Evolutionary conservation across 2,329 filamentous ascomycete species (phyloP).

Genomic region (Ceratocystis alfenasii): DNA sequence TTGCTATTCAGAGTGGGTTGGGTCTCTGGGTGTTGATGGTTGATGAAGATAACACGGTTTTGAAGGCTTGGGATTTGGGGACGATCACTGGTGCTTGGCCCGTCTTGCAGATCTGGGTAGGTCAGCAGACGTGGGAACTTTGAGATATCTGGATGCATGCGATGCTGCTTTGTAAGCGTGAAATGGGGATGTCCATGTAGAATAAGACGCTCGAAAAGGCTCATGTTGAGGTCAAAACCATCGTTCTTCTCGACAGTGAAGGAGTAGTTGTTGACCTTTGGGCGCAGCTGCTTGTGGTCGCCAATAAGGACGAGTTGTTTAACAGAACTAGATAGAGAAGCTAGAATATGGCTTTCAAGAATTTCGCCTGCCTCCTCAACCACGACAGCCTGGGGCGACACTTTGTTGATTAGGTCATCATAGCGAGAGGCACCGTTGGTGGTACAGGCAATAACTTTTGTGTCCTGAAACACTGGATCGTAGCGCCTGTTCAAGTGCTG

Average conservation of each 20-base stretch:
- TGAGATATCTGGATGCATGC: constrained; percentile 59
- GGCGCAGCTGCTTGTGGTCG: constrained; percentile 60
- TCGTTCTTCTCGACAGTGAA: constrained; percentile 42
- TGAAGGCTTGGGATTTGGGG: constrained; percentile 43
- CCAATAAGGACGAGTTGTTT: constrained; percentile 60
- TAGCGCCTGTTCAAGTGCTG: constrained; percentile 36
- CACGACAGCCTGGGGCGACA: constrained; percentile 47
- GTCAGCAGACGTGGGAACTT: constrained; percentile 43
- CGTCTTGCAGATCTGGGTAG: constrained; percentile 51
- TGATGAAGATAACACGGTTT: constrained; percentile 52
- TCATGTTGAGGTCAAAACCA: constrained; percentile 40
- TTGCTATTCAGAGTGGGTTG: constrained; percentile 32
- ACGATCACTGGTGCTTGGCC: constrained; percentile 36
- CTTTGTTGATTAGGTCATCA: constrained; percentile 39
- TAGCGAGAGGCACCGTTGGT: constrained; percentile 59
- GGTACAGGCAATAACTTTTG: constrained; percentile 56
- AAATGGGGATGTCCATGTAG: constrained; percentile 41
- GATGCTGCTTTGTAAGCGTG: constrained; percentile 50
- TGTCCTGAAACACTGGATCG: constrained; percentile 36
- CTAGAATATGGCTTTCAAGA: constrained; percentile 45
- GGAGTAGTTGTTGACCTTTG: constrained; percentile 50
- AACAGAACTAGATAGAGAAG: constrained; percentile 42
- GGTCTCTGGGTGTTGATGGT: constrained; percentile 35
- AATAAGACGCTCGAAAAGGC: constrained; percentile 58
- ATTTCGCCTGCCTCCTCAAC: constrained; percentile 67